Evolutionary conservation across 1,284 basidiomycete genomes (phyloP).

Genomic region (Ganoderma lingzhi): DNA sequence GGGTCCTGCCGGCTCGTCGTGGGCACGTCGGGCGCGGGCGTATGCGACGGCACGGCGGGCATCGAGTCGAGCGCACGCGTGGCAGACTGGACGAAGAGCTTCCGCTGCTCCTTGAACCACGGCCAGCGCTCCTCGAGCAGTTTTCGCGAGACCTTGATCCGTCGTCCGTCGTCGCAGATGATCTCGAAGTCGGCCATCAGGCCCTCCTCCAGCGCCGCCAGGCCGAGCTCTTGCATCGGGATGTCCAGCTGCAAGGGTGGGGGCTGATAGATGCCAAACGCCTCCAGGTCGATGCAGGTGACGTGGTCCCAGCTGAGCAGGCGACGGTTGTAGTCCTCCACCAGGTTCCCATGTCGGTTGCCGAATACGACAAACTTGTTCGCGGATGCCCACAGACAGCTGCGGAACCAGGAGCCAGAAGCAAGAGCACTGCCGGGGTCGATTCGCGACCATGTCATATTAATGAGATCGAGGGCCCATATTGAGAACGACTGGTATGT

Average conservation of each 20-base stretch:
- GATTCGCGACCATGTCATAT: constrained; percentile 86
- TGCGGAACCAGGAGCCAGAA: constrained; percentile 89
- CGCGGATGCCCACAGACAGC: constrained; percentile 80
- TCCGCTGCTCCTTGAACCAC: constrained; percentile 87
- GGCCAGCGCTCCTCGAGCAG: constrained; percentile 90
- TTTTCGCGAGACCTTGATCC: constrained; percentile 83
- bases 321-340: constrained; percentile 91
- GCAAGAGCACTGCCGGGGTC: constrained; percentile 83
- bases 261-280: constrained; percentile 92
- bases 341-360: constrained; percentile 85
- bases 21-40: constrained; percentile 65
- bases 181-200: constrained; percentile 89
- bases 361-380: constrained; percentile 92
- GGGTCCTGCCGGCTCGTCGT: constrained; percentile 55
- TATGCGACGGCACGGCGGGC: constrained; percentile 63
- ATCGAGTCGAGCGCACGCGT: constrained; percentile 61
- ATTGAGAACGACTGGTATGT: constrained; percentile 91
- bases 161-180: constrained; percentile 89
- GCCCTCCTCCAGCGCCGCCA: constrained; percentile 81
- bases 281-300: constrained; percentile 90
- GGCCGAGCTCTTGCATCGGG: constrained; percentile 78
- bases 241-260: constrained; percentile 76
- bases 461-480: constrained; percentile 85
- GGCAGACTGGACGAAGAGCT: constrained; percentile 63
- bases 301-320: constrained; percentile 92